Base-by-base conservation (phyloP, 257 asterid species). In the Lantana camara region DNA sequence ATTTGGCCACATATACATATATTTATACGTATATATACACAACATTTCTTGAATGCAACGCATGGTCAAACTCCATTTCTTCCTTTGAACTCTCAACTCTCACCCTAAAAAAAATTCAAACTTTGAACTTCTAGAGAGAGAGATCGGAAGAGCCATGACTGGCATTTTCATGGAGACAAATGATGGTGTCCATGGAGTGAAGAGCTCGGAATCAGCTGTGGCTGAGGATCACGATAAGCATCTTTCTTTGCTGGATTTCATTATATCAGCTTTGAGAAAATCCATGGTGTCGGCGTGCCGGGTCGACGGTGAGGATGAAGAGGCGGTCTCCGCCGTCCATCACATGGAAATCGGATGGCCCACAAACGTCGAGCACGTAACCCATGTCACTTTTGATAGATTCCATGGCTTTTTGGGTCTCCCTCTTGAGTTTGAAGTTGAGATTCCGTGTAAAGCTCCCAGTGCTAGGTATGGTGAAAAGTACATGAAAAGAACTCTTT, bases 331-430 rank as follows among this genome's bases (percentile, higher is more conserved):
- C 53, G 58, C 92, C 75, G 88, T 80, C 52, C 87, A 71, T 50
- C 76, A 63, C 7, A 80, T 89, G 95, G 98, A 92, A 57, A 92
- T 92, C 68, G 97, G 98, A 11, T 89, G 88, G 90, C 98, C 98
- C 67, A 89, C 97, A 0, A 75, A 92, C 57, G 97, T 89, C 40
- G 78, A 89, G 74, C 98, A 89, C 76, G 53, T 92, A 1, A 76
- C 96, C 37, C 97, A 92, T 64, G 98, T 92, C 72, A 89, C 97
- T 11, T 92, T 89, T 68, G 98, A 92, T 55, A 86, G 94, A 9
- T 92, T 85, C 73, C 86, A 85, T 76, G 98, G 98, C 0, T 92
- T 92, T 77, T 55, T 89, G 80, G 98, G 97, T 37, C 86, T 92
- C 10, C 98, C 98, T 13, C 73, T 83, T 22, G 96, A 92, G 78